A percentile compares a stretch with the other conserved stretches of the same genome.
phyloP scores from a whole-genome alignment of 2,329 filamentous ascomycete species.

The Alternaria sp. region DNA sequence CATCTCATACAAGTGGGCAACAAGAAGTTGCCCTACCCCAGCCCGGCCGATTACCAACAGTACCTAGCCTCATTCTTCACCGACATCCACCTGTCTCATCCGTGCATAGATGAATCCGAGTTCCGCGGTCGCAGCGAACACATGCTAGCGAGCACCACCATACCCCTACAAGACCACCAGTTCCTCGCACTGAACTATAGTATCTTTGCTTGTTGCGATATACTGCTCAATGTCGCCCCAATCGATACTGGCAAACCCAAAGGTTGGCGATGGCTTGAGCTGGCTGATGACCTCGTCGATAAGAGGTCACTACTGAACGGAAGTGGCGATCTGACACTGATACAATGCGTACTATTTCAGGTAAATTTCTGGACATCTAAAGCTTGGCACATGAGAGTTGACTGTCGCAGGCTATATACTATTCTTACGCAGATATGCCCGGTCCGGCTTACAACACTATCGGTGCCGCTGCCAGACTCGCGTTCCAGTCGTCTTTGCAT shows the following conservation, averaged over 20 bases:
- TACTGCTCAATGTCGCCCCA: slow-evolving; percentile 16
- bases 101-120: slow-evolving; percentile 41
- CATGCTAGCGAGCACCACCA: slow-evolving; percentile 28
- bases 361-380: slow-evolving; percentile 16
- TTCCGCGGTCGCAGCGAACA: slow-evolving; percentile 35
- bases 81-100: slow-evolving; percentile 36
- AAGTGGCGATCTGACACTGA: slow-evolving; percentile 30
- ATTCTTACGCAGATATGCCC: slow-evolving; percentile 35
- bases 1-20: slow-evolving; percentile 27
- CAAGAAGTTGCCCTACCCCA: slow-evolving; percentile 34
- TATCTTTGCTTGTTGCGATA: slow-evolving; percentile 37
- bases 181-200: slow-evolving; percentile 43
- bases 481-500: slow-evolving; percentile 41
- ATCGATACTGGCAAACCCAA: slow-evolving; percentile 17
- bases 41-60: slow-evolving; percentile 29
- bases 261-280: slow-evolving; percentile 43
- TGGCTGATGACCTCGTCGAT: slow-evolving; percentile 40
- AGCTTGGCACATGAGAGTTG: neutral
- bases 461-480: slow-evolving; percentile 37
- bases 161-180: slow-evolving; percentile 29
- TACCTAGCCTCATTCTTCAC: slow-evolving; percentile 40
- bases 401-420: slow-evolving; percentile 38
- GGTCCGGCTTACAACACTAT: slow-evolving; percentile 42
- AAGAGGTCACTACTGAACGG: slow-evolving; percentile 32
- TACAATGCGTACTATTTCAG: slow-evolving; percentile 42